Evolutionary conservation across 208 protist genomes (phyloP).

Genomic region (Wallacemonas sp.): DNA sequence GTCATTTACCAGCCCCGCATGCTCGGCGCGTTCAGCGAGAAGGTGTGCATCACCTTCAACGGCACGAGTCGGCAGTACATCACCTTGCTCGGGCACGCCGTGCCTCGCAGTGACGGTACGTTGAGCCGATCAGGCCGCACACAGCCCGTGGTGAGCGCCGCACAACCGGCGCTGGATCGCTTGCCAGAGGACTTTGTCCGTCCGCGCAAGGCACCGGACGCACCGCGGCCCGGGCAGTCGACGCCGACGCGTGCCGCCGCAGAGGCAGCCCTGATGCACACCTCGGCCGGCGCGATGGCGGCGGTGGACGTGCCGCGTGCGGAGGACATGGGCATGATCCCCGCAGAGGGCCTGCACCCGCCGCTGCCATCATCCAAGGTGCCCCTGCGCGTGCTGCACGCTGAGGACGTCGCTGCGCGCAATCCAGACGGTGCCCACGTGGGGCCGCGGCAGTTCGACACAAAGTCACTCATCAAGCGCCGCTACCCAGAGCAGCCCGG

Average conservation of each 20-base stretch:
- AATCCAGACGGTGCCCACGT: slow-evolving; percentile 29
- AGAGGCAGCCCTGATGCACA: background rate
- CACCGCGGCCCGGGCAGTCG: slow-evolving; percentile 22
- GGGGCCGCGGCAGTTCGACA: slow-evolving; percentile 66
- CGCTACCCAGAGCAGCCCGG: slow-evolving; percentile 75
- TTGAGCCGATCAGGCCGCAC: background rate
- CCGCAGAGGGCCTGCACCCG: slow-evolving; percentile 65
- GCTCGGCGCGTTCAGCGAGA: slow-evolving; percentile 65
- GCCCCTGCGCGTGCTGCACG: slow-evolving; percentile 16
- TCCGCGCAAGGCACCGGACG: background rate
- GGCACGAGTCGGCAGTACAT: slow-evolving; percentile 48
- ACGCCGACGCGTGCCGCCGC: slow-evolving; percentile 5
- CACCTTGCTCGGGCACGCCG: slow-evolving; percentile 50
- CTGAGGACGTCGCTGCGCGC: slow-evolving; percentile 19
- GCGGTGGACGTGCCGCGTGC: slow-evolving; percentile 9
- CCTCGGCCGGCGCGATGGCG: background rate
- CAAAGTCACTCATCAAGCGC: slow-evolving; percentile 77
- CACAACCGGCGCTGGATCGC: slow-evolving; percentile 27
- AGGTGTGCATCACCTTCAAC: slow-evolving; percentile 72
- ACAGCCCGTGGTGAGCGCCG: background rate
- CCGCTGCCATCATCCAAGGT: slow-evolving; percentile 41
- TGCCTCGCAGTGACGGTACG: slow-evolving; percentile 10
- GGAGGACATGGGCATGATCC: slow-evolving; percentile 87
- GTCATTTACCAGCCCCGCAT: slow-evolving; percentile 83
- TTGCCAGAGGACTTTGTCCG: slow-evolving; percentile 62